Conservation (phyloP, 371 early-diverging fungal genomes). For the Mortierella sp. region DNA sequence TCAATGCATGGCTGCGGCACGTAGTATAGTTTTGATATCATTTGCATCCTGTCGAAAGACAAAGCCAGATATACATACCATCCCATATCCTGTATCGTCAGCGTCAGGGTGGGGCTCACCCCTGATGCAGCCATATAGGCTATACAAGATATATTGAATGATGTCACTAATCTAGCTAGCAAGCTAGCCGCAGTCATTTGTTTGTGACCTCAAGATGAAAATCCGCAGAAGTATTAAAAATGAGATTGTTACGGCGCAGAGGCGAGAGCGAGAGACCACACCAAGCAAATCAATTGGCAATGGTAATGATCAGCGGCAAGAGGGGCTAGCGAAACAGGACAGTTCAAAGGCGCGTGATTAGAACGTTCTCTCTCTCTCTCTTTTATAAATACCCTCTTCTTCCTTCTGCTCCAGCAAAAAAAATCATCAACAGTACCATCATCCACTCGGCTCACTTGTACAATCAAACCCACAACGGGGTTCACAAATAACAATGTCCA, state of each 20-base stretch:
- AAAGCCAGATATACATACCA: too few relatives aligned
- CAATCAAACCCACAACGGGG: neutral
- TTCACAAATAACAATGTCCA: slow-evolving; percentile 19
- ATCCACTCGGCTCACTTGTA: neutral
- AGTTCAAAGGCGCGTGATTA: neutral
- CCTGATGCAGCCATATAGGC: too few relatives aligned
- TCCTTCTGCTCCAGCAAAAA: neutral
- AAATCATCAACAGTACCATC: neutral
- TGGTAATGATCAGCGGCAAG: neutral
- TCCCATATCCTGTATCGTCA: too few relatives aligned
- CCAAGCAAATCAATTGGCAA: neutral
- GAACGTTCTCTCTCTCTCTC: neutral
- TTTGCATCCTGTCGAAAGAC: too few relatives aligned
- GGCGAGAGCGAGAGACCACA: neutral
- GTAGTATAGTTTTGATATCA: neutral
- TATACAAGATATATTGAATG: neutral
- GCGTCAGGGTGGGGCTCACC: too few relatives aligned
- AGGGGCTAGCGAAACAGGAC: neutral
- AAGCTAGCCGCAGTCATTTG: slow-evolving; percentile 5
- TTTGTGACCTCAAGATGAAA: neutral
- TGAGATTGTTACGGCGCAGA: slow-evolving; percentile 5
- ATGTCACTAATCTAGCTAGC: neutral
- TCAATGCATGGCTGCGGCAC: neutral
- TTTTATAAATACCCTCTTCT: slow-evolving; percentile 5
- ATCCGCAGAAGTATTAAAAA: slow-evolving; percentile 1